These are phyloP conservation scores for Colletotrichum cereale DNA, from an alignment of 2,329 filamentous ascomycete genomes.

Conservation along the genomic window DNA sequence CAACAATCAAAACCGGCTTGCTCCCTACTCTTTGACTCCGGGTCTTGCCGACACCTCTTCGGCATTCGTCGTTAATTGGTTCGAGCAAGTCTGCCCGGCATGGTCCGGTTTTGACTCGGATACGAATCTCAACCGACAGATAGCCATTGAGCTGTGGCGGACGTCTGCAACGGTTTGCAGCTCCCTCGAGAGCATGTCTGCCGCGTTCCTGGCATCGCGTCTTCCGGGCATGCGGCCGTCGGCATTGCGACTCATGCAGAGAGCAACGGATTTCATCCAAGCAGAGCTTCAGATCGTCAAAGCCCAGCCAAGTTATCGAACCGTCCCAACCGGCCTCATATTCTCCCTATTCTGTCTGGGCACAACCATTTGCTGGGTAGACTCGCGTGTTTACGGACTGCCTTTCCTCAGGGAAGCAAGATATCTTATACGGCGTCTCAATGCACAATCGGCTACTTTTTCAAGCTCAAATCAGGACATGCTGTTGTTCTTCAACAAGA, in stretches of 20 bases:
- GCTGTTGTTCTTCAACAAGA: conserved; percentile 54
- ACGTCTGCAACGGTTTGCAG: conserved; percentile 53
- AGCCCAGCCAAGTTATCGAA: conserved; percentile 36
- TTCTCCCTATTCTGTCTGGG: conserved; percentile 56
- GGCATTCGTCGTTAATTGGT: conserved; percentile 54
- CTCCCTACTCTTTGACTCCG: conserved; percentile 39
- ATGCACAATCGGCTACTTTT: conserved; percentile 39
- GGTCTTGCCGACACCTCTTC: conserved; percentile 47
- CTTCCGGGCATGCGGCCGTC: conserved; percentile 53
- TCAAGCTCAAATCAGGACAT: conserved; percentile 46
- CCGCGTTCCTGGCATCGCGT: conserved; percentile 50
- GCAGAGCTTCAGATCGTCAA: conserved; percentile 49
- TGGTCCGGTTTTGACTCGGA: conserved; percentile 58
- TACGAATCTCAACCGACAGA: conserved; percentile 53
- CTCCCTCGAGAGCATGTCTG: conserved; percentile 57
- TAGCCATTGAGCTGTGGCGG: conserved; percentile 53
- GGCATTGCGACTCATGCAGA: conserved; percentile 50
- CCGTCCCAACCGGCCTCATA: conserved; percentile 51
- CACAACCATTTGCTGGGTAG: conserved; percentile 56
- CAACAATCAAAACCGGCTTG: conserved; percentile 17
- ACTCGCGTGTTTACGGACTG: conserved; percentile 49
- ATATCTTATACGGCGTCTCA: conserved; percentile 45
- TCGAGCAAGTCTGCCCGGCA: conserved; percentile 54
- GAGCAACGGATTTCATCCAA: conserved; percentile 51
- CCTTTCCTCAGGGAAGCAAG: conserved; percentile 50